These are phyloP conservation scores for Fraxinus platypoda DNA, from an alignment of 305 asterid species.

Conservation along the genomic window DNA sequence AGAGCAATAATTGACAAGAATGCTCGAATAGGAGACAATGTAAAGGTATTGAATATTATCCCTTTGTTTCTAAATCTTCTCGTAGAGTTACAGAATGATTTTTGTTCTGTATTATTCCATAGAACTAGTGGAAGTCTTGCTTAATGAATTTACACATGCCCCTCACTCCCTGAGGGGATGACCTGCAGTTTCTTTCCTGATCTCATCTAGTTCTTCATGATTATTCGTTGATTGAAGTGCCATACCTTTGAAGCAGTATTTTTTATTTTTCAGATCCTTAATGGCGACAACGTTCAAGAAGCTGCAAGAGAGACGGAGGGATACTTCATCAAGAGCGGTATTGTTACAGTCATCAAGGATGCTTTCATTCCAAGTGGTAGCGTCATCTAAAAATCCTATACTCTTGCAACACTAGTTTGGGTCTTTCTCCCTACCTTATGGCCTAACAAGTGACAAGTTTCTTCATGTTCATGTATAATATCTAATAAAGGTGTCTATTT, in stretches of 20 bases:
- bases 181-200: background rate
- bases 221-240: background rate
- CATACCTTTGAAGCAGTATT: background rate
- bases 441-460: background rate
- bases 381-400: slow-evolving; percentile 39
- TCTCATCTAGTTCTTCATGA: background rate
- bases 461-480: background rate
- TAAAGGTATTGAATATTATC: slow-evolving; percentile 44
- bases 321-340: slow-evolving; percentile 83
- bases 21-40: slow-evolving; percentile 82
- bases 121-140: background rate
- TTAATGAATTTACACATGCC: background rate
- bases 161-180: background rate
- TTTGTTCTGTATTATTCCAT: background rate
- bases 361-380: slow-evolving; percentile 69
- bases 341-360: slow-evolving; percentile 79
- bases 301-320: slow-evolving; percentile 88
- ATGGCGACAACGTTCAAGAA: slow-evolving; percentile 76
- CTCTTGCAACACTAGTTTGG: background rate
- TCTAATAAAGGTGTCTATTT: background rate
- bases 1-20: slow-evolving; percentile 94
- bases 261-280: slow-evolving; percentile 51
- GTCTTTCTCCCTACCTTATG: background rate
- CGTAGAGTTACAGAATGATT: background rate
- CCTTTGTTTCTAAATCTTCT: background rate